Evolutionary conservation across 805 yeast genomes (phyloP).

Genomic region (Cyberlindnera subsufficiens): DNA sequence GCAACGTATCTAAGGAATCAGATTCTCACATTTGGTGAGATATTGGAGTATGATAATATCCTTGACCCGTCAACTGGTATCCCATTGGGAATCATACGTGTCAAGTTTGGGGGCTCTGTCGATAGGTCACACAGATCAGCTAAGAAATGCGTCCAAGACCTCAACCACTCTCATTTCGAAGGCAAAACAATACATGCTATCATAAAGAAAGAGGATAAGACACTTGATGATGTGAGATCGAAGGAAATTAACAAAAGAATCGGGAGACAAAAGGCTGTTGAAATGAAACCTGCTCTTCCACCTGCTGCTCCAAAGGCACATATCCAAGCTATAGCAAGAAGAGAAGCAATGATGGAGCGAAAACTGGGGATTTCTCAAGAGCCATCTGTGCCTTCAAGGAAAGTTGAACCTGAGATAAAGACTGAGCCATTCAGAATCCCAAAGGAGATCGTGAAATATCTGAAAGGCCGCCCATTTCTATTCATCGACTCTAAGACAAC

Average conservation of each 20-base stretch:
- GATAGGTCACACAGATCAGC: slow-evolving; percentile 45
- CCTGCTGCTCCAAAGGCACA: slow-evolving; percentile 25
- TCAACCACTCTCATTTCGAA: slow-evolving; percentile 40
- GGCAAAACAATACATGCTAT: slow-evolving; percentile 49
- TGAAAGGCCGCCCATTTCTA: slow-evolving; percentile 54
- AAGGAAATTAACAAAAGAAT: slow-evolving; percentile 5
- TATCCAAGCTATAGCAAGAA: slow-evolving; percentile 12
- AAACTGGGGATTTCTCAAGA: too few relatives aligned
- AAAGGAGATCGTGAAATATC: slow-evolving; percentile 38
- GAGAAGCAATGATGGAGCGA: slow-evolving; percentile 3
- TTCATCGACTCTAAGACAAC: slow-evolving; percentile 46
- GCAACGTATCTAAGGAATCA: slow-evolving; percentile 42
- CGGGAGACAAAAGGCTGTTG: slow-evolving; percentile 17
- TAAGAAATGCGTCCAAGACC: slow-evolving; percentile 33
- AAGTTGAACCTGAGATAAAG: slow-evolving; percentile 2
- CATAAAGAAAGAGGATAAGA: slow-evolving; percentile 40
- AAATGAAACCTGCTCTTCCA: slow-evolving; percentile 14
- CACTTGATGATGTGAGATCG: slow-evolving; percentile 26
- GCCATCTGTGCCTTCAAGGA: slow-evolving; percentile 7
- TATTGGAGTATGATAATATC: slow-evolving; percentile 51
- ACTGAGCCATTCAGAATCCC: slow-evolving; percentile 33
- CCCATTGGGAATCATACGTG: slow-evolving; percentile 66
- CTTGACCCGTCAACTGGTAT: slow-evolving; percentile 73
- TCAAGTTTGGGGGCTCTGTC: slow-evolving; percentile 52
- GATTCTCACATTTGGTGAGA: slow-evolving; percentile 52